Conservation (phyloP, 768 basidiomycete species). For the Ramaria rubella region DNA sequence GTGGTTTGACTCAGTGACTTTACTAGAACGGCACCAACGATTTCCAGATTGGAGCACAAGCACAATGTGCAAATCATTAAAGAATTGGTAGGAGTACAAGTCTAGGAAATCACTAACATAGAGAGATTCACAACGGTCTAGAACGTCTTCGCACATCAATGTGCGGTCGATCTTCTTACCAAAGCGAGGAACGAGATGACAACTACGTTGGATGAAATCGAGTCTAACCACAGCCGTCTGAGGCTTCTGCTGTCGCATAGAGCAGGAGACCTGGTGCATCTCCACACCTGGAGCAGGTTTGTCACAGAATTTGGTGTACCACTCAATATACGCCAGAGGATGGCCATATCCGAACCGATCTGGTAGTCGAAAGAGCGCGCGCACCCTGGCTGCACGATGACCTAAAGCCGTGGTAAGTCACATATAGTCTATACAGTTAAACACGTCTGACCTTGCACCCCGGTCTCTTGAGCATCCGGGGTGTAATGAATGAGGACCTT, state of each 20-base stretch:
- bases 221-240: conserved; percentile 17
- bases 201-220: conserved; percentile 10
- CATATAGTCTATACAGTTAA: background rate
- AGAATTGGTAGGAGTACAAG: background rate
- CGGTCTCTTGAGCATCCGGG: background rate
- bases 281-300: background rate
- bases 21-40: no score
- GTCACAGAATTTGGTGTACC: conserved; percentile 18
- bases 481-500: conserved; percentile 9
- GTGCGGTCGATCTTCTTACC: conserved; percentile 7
- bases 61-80: no score
- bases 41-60: no score
- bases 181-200: conserved; percentile 19
- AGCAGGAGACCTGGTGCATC: conserved; percentile 19
- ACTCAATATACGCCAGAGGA: conserved; percentile 23
- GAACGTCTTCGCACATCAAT: conserved; percentile 17
- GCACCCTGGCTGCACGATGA: conserved; percentile 12
- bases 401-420: background rate
- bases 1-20: no score
- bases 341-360: conserved; percentile 5
- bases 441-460: background rate
- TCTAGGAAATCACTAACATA: background rate
- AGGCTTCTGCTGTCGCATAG: conserved; percentile 15
- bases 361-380: conserved; percentile 13
- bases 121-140: conserved; percentile 12